These are phyloP conservation scores for Silene latifolia DNA, from an alignment of 148 eudicot species.

Conservation along the genomic window DNA sequence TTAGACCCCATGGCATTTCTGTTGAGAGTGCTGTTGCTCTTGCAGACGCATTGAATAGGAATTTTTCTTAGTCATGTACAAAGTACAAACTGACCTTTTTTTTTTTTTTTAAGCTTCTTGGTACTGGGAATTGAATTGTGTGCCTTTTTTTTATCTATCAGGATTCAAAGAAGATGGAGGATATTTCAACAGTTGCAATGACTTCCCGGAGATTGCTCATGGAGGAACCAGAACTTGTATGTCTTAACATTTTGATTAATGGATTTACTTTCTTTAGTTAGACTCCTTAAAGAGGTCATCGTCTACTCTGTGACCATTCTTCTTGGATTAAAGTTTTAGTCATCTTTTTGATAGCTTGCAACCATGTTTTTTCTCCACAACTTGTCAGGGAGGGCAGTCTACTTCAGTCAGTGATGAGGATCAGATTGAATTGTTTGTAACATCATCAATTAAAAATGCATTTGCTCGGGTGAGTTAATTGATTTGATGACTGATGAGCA, in stretches of 20 bases:
- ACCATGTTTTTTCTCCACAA: constrained; percentile 9
- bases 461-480: constrained; percentile 72
- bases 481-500: not conserved
- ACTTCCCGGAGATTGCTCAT: constrained; percentile 76
- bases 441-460: constrained; percentile 69
- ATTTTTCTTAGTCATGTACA: not conserved
- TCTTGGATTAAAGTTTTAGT: not conserved
- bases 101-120: not conserved
- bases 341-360: constrained; percentile 6
- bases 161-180: constrained; percentile 71
- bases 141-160: constrained; percentile 15
- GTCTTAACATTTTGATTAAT: constrained; percentile 19
- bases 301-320: constrained; percentile 7
- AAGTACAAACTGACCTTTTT: not conserved
- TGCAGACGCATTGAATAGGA: not conserved
- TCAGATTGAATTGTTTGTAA: constrained; percentile 74
- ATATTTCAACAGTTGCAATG: constrained; percentile 69
- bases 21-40: constrained; percentile 4
- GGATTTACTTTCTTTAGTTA: not conserved
- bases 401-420: constrained; percentile 54
- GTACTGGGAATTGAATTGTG: not conserved
- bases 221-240: constrained; percentile 77
- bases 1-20: not conserved
- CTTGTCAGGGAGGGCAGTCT: constrained; percentile 52
- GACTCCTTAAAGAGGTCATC: not conserved